Percentiles rank a stretch among this genome's conserved stretches.
These are phyloP conservation scores for Penicillium concentricum DNA, from an alignment of 2,329 filamentous ascomycete species.

Conservation along the genomic window DNA sequence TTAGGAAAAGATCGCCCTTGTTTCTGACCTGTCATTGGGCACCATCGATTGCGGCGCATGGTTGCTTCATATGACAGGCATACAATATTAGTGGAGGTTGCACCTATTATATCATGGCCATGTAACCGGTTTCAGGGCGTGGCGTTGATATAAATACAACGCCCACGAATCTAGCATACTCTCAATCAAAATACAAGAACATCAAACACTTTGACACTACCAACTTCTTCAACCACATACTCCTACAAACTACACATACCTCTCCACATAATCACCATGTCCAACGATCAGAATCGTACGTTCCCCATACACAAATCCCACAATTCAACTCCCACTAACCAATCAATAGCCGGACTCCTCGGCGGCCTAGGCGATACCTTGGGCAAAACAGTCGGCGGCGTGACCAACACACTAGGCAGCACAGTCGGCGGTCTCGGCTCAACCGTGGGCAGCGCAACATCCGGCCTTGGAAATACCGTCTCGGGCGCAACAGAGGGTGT, in stretches of 20 bases:
- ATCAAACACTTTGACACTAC: neutral
- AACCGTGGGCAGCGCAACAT: constrained; percentile 37
- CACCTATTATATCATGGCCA: constrained; percentile 22
- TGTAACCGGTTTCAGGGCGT: constrained; percentile 12
- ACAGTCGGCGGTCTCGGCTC: constrained; percentile 31
- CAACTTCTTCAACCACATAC: neutral
- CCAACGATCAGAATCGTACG: constrained; percentile 16
- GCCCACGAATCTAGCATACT: neutral
- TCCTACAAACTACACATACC: neutral
- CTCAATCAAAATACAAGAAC: neutral
- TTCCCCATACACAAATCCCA: neutral
- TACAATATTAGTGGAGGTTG: neutral
- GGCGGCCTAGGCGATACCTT: constrained; percentile 29
- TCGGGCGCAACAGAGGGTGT: constrained; percentile 30
- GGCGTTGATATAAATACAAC: constrained; percentile 1
- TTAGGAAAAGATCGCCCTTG: neutral
- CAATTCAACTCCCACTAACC: neutral
- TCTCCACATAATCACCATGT: constrained; percentile 6
- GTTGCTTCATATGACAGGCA: neutral
- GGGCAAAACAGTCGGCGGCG: constrained; percentile 33
- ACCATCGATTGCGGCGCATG: neutral
- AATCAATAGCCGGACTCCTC: constrained; percentile 21
- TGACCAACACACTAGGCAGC: constrained; percentile 32
- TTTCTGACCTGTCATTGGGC: neutral
- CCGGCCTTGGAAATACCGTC: constrained; percentile 29